phyloP scores from a whole-genome alignment of 768 basidiomycete genomes.

The Termitomyces sp. region DNA sequence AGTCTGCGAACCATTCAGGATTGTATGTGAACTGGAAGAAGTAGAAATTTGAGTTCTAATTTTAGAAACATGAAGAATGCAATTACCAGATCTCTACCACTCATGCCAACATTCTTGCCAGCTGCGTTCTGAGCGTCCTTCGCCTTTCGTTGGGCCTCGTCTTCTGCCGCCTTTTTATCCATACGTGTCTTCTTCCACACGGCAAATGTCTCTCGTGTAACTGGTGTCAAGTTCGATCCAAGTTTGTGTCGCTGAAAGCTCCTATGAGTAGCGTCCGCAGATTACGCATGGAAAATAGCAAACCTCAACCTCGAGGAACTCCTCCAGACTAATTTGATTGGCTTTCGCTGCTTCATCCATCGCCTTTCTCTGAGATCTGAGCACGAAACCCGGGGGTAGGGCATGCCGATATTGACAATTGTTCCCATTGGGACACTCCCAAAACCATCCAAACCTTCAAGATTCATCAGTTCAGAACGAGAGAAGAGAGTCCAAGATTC shows the following conservation, averaged over 20 bases:
- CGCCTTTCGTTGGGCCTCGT: constrained; percentile 74
- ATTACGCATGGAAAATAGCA: constrained; percentile 12
- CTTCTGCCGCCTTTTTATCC: constrained; percentile 93
- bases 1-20: constrained; percentile 88
- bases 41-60: constrained; percentile 1
- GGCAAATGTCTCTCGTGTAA: constrained; percentile 88
- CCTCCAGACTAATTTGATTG: constrained; percentile 87
- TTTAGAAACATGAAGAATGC: constrained; percentile 3
- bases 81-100: constrained; percentile 88
- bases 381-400: constrained; percentile 91
- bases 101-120: constrained; percentile 92
- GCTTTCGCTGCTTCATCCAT: constrained; percentile 88
- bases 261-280: background rate
- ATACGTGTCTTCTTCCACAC: constrained; percentile 93
- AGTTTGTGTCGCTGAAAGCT: constrained; percentile 84
- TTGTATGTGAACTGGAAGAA: constrained; percentile 84
- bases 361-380: constrained; percentile 92
- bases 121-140: constrained; percentile 81
- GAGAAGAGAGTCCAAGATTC: constrained; percentile 9
- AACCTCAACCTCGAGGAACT: constrained; percentile 97
- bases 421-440: constrained; percentile 90
- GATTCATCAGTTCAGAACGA: background rate
- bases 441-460: constrained; percentile 86
- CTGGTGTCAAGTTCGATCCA: constrained; percentile 84
- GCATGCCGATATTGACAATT: constrained; percentile 94